phyloP scores from a whole-genome alignment of 352 stramenopile species.

The Phytopythium mirpurense region DNA sequence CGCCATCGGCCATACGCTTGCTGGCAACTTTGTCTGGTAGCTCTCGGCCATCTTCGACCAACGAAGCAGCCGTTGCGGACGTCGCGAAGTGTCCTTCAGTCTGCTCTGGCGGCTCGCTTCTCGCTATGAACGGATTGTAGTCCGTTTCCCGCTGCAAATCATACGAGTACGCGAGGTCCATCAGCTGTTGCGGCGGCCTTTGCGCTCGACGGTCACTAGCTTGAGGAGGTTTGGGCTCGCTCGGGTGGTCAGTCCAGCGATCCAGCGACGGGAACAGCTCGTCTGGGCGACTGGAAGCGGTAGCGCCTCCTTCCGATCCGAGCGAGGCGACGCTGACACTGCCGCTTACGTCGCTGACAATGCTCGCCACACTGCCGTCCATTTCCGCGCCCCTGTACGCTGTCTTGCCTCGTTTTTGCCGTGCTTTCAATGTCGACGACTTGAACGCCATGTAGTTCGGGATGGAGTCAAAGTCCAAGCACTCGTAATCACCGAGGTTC shows the following conservation, averaged over 20 bases:
- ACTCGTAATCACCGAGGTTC: slow-evolving; percentile 64
- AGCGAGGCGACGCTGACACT: slow-evolving; percentile 13
- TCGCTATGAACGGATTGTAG: slow-evolving; percentile 40
- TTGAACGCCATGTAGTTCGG: slow-evolving; percentile 71
- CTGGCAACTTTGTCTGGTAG: no score
- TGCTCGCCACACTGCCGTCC: slow-evolving; percentile 14
- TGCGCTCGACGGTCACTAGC: not conserved
- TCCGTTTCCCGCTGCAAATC: slow-evolving; percentile 51
- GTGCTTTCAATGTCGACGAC: slow-evolving; percentile 27
- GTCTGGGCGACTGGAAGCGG: not conserved
- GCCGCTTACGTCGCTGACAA: slow-evolving; percentile 19
- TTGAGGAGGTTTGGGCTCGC: not conserved
- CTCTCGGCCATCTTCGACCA: not conserved
- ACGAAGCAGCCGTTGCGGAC: not conserved
- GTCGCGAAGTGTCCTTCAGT: not conserved
- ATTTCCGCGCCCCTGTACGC: not conserved
- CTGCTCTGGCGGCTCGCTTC: not conserved
- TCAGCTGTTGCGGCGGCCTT: slow-evolving; percentile 26
- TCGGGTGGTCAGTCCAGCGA: slow-evolving; percentile 6
- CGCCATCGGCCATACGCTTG: no score
- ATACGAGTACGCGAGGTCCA: slow-evolving; percentile 64
- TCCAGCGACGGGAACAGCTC: slow-evolving; percentile 27
- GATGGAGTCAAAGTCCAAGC: slow-evolving; percentile 66
- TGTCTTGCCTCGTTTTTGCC: slow-evolving; percentile 13
- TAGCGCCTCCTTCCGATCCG: slow-evolving; percentile 16